Base-by-base conservation (phyloP, 2,329 filamentous ascomycete species). In the Colletotrichum navitas region DNA sequence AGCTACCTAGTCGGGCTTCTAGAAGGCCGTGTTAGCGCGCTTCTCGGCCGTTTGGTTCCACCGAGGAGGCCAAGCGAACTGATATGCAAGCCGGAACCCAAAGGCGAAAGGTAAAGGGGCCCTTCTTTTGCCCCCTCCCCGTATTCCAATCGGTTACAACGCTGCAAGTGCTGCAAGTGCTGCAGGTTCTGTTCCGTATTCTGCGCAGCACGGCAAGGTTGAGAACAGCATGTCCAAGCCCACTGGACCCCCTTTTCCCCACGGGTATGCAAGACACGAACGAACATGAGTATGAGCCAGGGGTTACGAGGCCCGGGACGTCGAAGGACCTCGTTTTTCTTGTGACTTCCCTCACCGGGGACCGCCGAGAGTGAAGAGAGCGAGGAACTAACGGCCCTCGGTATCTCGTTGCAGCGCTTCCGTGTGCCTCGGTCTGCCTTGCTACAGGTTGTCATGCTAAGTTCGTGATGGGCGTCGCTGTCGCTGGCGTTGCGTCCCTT, bases 141-240 rank as follows among this genome's bases (percentile, higher is more conserved):
- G 59, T 62, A 62, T 62, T 62, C 32, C 45, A 51, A 39, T 51
- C 59, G n/a, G 43, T 39, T 51, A 16, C 34, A 36, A 24, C 21
- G 54, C 54, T 34, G 54, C 52, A 12, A 39, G 32, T 12, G 54
- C 54, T 34, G 54, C 52, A 6, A 39, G 32, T 12, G 39, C 59
- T 62, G 43, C 32, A 62, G 49, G 43, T 62, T 34, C 21, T 51
- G 59, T 49, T 39, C 59, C 59, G 43, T 62, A 51, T 51, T 62
- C 59, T 61, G 43, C 34, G 43, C 59, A 49, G 43, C 32, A 39
- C 43, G 41, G 41, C 41, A 43, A 43, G 12, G 51, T 55, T 43
- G 43, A 51, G 5, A 14, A 32, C 51, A 18, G 41, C 3, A 26
- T 51, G 51, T 24, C 59, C 59, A 36, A 32, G 36, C n/a, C 2